Percentiles rank a stretch among this genome's conserved stretches.
Evolutionary conservation across 257 asterid genomes (phyloP).

Genomic region (Ehretia macrophylla): DNA sequence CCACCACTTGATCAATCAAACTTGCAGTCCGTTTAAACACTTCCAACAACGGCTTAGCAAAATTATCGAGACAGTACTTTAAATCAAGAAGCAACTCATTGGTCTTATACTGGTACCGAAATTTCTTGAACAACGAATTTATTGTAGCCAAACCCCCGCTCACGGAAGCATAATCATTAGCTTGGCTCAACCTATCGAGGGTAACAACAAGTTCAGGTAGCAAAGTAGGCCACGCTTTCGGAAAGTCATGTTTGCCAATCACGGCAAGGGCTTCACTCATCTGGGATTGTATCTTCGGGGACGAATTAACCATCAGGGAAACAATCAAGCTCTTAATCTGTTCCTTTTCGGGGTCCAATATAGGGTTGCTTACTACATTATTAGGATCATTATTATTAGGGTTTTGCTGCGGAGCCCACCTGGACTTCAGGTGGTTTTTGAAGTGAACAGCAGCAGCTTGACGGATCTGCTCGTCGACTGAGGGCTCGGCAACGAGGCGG

Average conservation of each 20-base stretch:
- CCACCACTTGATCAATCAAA: slow-evolving; percentile 45
- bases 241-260: slow-evolving; percentile 83
- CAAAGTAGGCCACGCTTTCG: slow-evolving; percentile 62
- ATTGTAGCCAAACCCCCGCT: slow-evolving; percentile 71
- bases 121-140: slow-evolving; percentile 72
- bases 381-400: slow-evolving; percentile 21
- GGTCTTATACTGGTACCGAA: slow-evolving; percentile 62
- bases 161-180: slow-evolving; percentile 68
- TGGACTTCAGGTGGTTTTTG: slow-evolving; percentile 74
- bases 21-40: slow-evolving; percentile 62
- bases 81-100: slow-evolving; percentile 70
- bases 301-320: slow-evolving; percentile 53
- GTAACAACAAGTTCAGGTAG: slow-evolving; percentile 72
- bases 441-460: slow-evolving; percentile 90
- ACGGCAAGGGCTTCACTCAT: slow-evolving; percentile 74
- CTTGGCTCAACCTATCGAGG: slow-evolving; percentile 50
- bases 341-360: slow-evolving; percentile 67
- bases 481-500: slow-evolving; percentile 66
- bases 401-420: slow-evolving; percentile 45
- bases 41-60: slow-evolving; percentile 65
- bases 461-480: slow-evolving; percentile 85
- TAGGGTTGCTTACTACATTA: slow-evolving; percentile 13
- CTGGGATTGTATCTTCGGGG: slow-evolving; percentile 74
- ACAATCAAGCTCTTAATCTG: slow-evolving; percentile 73
- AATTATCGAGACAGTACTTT: slow-evolving; percentile 77